Evolutionary conservation across 2,329 filamentous ascomycete genomes (phyloP), one percentile per base, ranked within the genome.

Genomic region (Fusarium ramigenum): DNA sequence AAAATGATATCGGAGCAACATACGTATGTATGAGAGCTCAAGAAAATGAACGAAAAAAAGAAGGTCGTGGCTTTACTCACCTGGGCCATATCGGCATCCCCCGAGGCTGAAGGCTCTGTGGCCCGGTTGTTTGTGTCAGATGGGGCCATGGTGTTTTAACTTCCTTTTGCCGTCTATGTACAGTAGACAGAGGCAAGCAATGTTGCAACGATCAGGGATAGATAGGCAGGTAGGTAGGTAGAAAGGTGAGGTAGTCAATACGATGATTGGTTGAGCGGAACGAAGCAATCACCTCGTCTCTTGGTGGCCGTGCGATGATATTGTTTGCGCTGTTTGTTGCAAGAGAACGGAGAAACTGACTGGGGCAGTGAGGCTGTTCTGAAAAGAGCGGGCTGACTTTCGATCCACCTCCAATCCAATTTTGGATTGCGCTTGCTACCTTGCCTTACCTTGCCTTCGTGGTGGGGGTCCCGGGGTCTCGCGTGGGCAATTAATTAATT

Each of bases 51-150:
- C 21, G 44, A 21, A 47, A 14, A 52, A 39, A 42, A 58, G 23
- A 42, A 53, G 34, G 23, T 34, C 47, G 11, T 28, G 28, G 43
- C 34, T 42, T 49, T 43, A 75, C 75, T 72, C 43, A 78, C 76
- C 64, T 78, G 76, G 43, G 76, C 76, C 37, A 78, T 69, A 71
- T 78, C 76, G 63, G 74, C 70, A 58, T 75, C 75, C 71, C 71
- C 74, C 60, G 64, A 42, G 43, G 63, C 64, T 62, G 39, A 23
- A 46, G 63, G 62, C 62, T 73, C 56, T 44, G 66, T 59, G 58
- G 70, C 52, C 64, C 60, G 70, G 58, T 63, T 59, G 50, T 70
- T 63, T 43, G 66, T 57, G 25, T 71, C 60, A 32, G 58, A 56
- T 63, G 65, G 75, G 52, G 63, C 69, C 70, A 72, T 69, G n/a